Percentiles rank a stretch among this genome's conserved stretches.
Conservation (phyloP, 176 grass and related monocot genomes). For the Eleusine indica region DNA sequence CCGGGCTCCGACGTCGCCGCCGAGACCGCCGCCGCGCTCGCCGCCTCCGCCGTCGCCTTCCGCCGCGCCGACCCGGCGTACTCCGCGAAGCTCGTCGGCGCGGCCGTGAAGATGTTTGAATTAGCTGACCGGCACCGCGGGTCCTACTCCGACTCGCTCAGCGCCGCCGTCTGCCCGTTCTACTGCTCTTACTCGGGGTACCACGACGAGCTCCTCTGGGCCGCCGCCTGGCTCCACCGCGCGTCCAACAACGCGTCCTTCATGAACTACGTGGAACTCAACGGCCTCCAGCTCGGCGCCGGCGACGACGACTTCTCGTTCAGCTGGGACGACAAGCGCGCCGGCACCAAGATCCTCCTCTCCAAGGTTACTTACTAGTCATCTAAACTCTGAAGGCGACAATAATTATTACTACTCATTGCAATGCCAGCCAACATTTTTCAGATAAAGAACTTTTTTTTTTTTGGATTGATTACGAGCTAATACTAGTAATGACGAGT, state of each 20-base stretch:
- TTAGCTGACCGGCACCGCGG: conserved; percentile 78
- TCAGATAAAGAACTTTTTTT: no score
- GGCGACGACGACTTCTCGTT: conserved; percentile 78
- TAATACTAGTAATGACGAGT: no score
- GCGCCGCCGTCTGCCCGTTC: conserved; percentile 59
- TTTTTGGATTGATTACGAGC: no score
- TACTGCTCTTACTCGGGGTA: conserved; percentile 96
- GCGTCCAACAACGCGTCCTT: conserved; percentile 68
- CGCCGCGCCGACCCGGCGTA: conserved; percentile 71
- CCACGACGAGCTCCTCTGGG: conserved; percentile 88
- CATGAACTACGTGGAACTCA: conserved; percentile 69
- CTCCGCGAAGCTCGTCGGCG: conserved; percentile 48
- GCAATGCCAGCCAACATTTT: no score
- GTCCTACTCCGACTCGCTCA: conserved; percentile 67
- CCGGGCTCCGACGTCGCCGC: conserved; percentile 84
- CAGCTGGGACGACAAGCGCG: conserved; percentile 93
- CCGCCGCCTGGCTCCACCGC: conserved; percentile 86
- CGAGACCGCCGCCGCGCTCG: conserved; percentile 81
- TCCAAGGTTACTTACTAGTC: conserved; percentile 25
- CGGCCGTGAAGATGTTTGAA: conserved; percentile 60
- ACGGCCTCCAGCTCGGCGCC: conserved; percentile 61
- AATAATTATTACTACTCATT: no score
- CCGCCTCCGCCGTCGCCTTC: conserved; percentile 77
- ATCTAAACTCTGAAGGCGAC: no score
- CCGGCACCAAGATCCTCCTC: conserved; percentile 74